A percentile compares a stretch with the other conserved stretches of the same genome.
phyloP scores from a whole-genome alignment of 352 stramenopile genomes.

The Pythium plurisporium region DNA sequence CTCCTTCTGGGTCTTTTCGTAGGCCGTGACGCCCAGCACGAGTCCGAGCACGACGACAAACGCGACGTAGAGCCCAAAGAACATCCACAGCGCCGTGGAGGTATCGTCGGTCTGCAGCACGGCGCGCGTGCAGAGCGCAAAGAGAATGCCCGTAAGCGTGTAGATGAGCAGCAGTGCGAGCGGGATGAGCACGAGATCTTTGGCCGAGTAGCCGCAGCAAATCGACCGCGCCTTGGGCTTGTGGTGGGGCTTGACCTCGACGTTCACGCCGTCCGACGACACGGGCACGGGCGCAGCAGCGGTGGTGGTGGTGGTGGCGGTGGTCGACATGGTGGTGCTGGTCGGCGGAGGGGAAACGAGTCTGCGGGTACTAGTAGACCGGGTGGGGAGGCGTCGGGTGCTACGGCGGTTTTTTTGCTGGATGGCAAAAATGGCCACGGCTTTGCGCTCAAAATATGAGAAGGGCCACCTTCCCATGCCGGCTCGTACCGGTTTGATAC shows the following conservation, averaged over 20 bases:
- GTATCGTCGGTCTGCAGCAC: constrained; percentile 78
- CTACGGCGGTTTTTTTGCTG: too few species aligned
- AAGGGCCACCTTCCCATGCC: too few species aligned
- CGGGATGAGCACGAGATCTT: constrained; percentile 70
- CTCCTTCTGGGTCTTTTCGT: constrained; percentile 60
- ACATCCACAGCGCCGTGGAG: constrained; percentile 72
- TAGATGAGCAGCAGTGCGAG: constrained; percentile 57
- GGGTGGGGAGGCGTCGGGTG: too few species aligned
- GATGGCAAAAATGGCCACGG: neutral
- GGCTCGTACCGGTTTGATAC: too few species aligned
- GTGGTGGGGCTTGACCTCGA: constrained; percentile 61
- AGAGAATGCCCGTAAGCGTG: constrained; percentile 55
- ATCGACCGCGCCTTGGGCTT: constrained; percentile 36
- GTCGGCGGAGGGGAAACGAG: neutral
- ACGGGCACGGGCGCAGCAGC: constrained; percentile 2
- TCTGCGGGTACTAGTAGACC: too few species aligned
- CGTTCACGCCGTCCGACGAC: constrained; percentile 39
- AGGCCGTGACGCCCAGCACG: constrained; percentile 55
- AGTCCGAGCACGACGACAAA: constrained; percentile 61
- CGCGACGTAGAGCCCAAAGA: constrained; percentile 67
- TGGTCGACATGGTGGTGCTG: constrained; percentile 2
- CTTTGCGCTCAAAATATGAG: neutral
- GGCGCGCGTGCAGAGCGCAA: constrained; percentile 62
- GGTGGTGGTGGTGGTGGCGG: neutral
- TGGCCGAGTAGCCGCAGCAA: constrained; percentile 71